These are phyloP conservation scores for Gymnopilus dilepis DNA, from an alignment of 768 basidiomycete species.

Conservation along the genomic window DNA sequence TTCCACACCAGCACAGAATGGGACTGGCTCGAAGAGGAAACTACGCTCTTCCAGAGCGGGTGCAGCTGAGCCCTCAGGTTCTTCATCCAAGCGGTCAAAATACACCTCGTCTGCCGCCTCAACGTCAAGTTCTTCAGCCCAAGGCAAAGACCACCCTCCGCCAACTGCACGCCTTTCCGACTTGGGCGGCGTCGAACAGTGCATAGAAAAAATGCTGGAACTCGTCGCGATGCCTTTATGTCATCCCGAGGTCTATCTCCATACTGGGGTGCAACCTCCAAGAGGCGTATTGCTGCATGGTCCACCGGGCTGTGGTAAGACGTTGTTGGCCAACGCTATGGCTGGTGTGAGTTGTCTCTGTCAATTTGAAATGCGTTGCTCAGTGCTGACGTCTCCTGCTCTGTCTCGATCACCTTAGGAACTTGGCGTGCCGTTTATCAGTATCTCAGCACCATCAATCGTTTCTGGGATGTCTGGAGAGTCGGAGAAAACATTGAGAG, in stretches of 20 bases:
- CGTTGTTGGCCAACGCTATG: conserved; percentile 90
- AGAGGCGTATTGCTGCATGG: conserved; percentile 93
- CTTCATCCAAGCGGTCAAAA: conserved; percentile 60
- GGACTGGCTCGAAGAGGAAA: conserved; percentile 60
- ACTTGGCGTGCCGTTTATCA: conserved; percentile 91
- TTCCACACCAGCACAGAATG: conserved; percentile 25
- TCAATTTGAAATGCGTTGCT: not conserved
- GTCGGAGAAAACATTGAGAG: conserved; percentile 93
- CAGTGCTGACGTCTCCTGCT: not conserved
- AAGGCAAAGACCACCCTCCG: conserved; percentile 70
- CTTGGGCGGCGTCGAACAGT: conserved; percentile 85
- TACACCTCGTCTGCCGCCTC: conserved; percentile 32
- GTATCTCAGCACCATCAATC: conserved; percentile 92
- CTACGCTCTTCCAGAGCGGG: conserved; percentile 54
- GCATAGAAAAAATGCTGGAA: conserved; percentile 92
- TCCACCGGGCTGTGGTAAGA: conserved; percentile 97
- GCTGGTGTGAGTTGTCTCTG: conserved; percentile 71
- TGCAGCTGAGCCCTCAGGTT: conserved; percentile 33
- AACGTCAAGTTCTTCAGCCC: conserved; percentile 31
- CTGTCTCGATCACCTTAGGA: conserved; percentile 56
- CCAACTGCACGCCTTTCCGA: conserved; percentile 81
- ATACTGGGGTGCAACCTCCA: conserved; percentile 92
- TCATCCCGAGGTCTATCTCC: conserved; percentile 94
- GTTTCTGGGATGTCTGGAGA: conserved; percentile 99
- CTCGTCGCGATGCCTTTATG: conserved; percentile 95